Base-by-base conservation (phyloP, 1,284 basidiomycete genomes). In the Mrakiaceae sp. region DNA sequence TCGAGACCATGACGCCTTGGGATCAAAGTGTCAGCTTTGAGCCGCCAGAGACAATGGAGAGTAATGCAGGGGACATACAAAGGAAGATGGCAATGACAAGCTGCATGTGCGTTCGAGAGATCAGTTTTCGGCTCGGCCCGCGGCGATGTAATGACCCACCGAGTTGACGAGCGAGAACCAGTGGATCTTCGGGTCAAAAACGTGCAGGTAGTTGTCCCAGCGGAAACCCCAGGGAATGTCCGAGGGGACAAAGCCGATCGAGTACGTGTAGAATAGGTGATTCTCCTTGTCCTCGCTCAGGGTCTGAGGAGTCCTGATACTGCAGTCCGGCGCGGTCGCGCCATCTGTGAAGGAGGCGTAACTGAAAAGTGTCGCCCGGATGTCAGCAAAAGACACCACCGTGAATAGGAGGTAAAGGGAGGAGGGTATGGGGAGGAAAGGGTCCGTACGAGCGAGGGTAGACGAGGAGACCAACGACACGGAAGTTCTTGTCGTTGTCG, bases 391-490 rank as follows among this genome's bases (percentile, higher is more conserved):
- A 49, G 8, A 14, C n/a, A 48, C 27, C 27, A 27, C 27, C 27
- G 43, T 42, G 11, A 9, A 57, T 10, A 3, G 8, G 58, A 48
- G 43, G 6, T 42, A 42, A 39, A 42, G 42, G 7, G 43, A 46
- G 39, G 39, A 44, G 49, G 52, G 42, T 5, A 14, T 6, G 16
- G 16, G 5, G 39, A 27, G 43, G 4, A 50, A 27, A 43, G 44
- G 7, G 58, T 59, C 42, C 60, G 57, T 69, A 88, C 87, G 87
- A 90, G 46, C 81, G 80, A 27, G 92, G 92, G 86, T 90, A 94
- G 39, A 97, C 90, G 57, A 95, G 81, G 11, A 94, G 90, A 11
- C 90, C 92, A 51, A 97, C 93, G 9, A 97, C 85, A 44, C 92
- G 85, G 73, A 85, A 86, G 42, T 67, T 62, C 50, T 84, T 79